Evolutionary conservation across 768 basidiomycete genomes (phyloP), one percentile per base, ranked within the genome.

Genomic region (Tricholoma saponaceum): DNA sequence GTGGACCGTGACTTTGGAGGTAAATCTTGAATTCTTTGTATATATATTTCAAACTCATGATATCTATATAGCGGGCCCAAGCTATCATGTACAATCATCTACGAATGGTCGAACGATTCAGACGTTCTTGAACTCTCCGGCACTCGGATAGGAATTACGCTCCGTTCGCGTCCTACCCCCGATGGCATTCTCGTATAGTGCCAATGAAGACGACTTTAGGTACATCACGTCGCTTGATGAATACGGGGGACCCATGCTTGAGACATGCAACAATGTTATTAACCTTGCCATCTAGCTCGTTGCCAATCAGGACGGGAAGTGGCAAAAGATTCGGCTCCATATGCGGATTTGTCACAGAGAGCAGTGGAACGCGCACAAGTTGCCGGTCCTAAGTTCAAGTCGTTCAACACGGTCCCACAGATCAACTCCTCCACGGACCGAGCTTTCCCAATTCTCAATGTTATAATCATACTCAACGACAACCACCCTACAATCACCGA

Each of bases 341-440:
- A n/a, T n/a, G n/a, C n/a, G n/a, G n/a, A n/a, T n/a, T n/a, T n/a
- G n/a, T n/a, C n/a, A n/a, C n/a, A n/a, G n/a, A n/a, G n/a, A n/a
- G n/a, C n/a, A n/a, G n/a, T n/a, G n/a, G n/a, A n/a, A n/a, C n/a
- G n/a, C n/a, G n/a, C n/a, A n/a, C n/a, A n/a, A n/a, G n/a, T n/a
- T n/a, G n/a, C n/a, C n/a, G n/a, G n/a, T n/a, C n/a, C n/a, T n/a
- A n/a, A n/a, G n/a, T n/a, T n/a, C n/a, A n/a, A n/a, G n/a, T n/a
- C n/a, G n/a, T 46, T 68, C 67, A 9, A 65, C 60, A 8, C 25
- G 55, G 14, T 56, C 63, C 69, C 67, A 70, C 41, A 70, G 20
- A 26, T 57, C 49, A n/a, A 2, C 18, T 14, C 18, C 54, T 37
- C 61, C 58, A n/a, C 63, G 52, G 22, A 57, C 57, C 0, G 60